phyloP scores from a whole-genome alignment of 2,329 filamentous ascomycete genomes.

The Xylaria sp. region DNA sequence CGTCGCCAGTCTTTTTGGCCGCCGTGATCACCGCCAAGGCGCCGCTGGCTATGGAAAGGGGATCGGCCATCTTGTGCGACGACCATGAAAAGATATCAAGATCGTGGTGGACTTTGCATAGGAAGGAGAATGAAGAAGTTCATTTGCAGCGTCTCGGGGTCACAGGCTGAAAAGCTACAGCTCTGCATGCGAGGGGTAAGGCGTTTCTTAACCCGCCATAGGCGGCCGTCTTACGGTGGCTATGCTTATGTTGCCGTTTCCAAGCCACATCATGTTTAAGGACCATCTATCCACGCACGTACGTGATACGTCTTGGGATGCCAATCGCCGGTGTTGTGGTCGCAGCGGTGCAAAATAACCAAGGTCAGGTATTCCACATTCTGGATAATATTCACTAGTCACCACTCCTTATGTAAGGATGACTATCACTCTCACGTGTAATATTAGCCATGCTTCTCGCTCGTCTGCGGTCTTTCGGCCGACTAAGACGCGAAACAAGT shows the following conservation, averaged over 20 bases:
- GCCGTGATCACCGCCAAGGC: not conserved
- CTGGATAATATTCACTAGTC: too few species aligned
- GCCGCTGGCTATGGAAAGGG: constrained; percentile 5
- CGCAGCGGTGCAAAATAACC: not conserved
- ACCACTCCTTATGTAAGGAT: too few species aligned
- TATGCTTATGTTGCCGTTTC: not conserved
- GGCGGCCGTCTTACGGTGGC: not conserved
- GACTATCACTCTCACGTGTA: too few species aligned
- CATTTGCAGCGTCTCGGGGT: not conserved
- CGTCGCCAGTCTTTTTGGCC: not conserved
- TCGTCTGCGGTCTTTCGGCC: too few species aligned
- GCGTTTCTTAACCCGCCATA: not conserved
- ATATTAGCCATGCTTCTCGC: too few species aligned
- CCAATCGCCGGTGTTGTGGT: not conserved
- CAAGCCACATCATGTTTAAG: not conserved
- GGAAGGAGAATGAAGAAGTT: not conserved
- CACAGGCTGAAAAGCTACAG: not conserved
- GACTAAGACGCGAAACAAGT: too few species aligned
- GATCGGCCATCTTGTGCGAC: constrained; percentile 6
- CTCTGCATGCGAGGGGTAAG: constrained; percentile 7
- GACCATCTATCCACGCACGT: not conserved
- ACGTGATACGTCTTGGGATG: not conserved
- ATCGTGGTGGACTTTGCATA: not conserved
- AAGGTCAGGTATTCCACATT: not conserved
- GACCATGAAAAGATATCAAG: not conserved